These are phyloP conservation scores for Ophiostoma himal-ulmi DNA, from an alignment of 2,329 filamentous ascomycete genomes.

Conservation along the genomic window DNA sequence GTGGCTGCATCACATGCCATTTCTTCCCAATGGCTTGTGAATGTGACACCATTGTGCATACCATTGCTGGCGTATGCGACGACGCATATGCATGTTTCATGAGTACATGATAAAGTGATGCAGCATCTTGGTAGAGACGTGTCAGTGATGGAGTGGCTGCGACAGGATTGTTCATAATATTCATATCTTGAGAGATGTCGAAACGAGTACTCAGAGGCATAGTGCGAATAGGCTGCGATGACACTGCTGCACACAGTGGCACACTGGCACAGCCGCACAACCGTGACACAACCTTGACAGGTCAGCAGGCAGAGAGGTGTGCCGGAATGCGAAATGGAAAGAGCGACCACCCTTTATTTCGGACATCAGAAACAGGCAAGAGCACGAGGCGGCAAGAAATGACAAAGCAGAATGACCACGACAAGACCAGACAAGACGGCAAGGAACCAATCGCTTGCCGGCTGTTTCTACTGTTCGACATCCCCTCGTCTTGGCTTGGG, in stretches of 20 bases:
- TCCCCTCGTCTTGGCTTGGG: conserved; percentile 10
- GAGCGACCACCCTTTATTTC: background rate
- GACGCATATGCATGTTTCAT: background rate
- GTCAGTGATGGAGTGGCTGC: background rate
- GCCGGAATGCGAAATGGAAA: background rate
- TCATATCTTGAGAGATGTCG: background rate
- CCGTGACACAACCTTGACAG: background rate
- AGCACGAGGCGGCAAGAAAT: background rate
- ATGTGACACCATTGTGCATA: conserved; percentile 4
- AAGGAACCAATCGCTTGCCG: background rate
- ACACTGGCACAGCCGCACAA: background rate
- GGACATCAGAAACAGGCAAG: background rate
- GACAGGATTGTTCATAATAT: background rate
- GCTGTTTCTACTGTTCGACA: background rate
- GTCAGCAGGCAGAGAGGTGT: background rate
- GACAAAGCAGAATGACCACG: background rate
- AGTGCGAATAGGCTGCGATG: background rate
- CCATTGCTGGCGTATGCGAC: background rate
- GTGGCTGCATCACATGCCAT: conserved; percentile 3
- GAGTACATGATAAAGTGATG: background rate
- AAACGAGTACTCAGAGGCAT: background rate
- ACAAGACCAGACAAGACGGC: background rate
- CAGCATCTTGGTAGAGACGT: background rate
- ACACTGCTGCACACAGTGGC: background rate
- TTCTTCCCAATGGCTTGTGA: background rate